Evolutionary conservation across 2,329 filamentous ascomycete genomes (phyloP).

Genomic region (Cladosporium cucumerinum): DNA sequence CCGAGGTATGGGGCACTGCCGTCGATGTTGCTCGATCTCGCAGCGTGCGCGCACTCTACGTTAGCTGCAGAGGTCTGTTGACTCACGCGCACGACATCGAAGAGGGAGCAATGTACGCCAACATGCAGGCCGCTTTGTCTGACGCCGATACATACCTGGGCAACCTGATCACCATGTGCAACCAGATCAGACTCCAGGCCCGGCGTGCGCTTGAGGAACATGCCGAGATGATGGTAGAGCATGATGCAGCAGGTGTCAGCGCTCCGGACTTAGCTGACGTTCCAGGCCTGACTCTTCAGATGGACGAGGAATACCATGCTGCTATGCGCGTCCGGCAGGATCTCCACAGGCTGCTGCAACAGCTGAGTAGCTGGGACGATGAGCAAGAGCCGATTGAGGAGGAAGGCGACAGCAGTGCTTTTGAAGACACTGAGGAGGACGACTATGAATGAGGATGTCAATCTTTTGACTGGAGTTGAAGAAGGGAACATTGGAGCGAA

Average conservation of each 20-base stretch:
- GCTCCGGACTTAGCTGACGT: background rate
- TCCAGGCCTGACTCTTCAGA: constrained; percentile 7
- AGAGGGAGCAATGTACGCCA: background rate
- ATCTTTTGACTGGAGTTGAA: background rate
- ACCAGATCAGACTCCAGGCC: background rate
- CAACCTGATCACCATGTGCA: background rate
- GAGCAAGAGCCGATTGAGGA: constrained; percentile 3
- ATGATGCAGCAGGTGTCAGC: background rate
- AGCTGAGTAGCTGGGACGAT: background rate
- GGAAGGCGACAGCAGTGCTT: constrained; percentile 10
- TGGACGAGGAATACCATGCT: background rate
- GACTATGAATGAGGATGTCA: background rate
- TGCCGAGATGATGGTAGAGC: background rate
- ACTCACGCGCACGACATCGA: background rate
- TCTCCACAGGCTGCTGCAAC: background rate
- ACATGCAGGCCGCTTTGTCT: background rate
- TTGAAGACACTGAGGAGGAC: constrained; percentile 8
- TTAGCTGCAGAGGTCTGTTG: background rate
- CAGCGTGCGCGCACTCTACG: background rate
- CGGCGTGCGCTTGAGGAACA: background rate
- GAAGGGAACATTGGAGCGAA: background rate
- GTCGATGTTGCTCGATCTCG: constrained; percentile 8
- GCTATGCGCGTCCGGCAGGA: background rate
- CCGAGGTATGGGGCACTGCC: background rate
- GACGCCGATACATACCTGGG: background rate